These are phyloP conservation scores for Didymella glomerata DNA, from an alignment of 2,329 filamentous ascomycete genomes.

Conservation along the genomic window DNA sequence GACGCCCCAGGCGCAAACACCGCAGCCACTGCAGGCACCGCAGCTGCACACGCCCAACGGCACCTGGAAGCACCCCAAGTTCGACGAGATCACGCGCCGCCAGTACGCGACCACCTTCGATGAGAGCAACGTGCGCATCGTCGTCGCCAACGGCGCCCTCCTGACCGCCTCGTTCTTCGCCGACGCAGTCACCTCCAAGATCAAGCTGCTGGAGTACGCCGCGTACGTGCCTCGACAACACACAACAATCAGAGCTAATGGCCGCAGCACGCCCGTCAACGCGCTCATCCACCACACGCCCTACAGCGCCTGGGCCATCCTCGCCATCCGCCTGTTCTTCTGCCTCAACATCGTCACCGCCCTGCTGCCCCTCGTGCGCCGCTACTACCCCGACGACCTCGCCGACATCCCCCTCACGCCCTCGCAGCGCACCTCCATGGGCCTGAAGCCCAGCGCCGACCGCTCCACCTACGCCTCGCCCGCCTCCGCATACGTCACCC, in stretches of 20 bases:
- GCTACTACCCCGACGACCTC: slow-evolving; percentile 71
- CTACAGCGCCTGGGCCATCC: slow-evolving; percentile 52
- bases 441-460: slow-evolving; percentile 73
- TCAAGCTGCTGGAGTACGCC: slow-evolving; percentile 33
- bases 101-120: slow-evolving; percentile 81
- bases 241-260: background rate
- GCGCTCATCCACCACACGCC: slow-evolving; percentile 48
- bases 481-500: slow-evolving; percentile 79
- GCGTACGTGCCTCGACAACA: slow-evolving; percentile 29
- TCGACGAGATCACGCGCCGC: slow-evolving; percentile 85
- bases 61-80: slow-evolving; percentile 88
- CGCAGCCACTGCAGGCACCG: slow-evolving; percentile 36
- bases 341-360: slow-evolving; percentile 72
- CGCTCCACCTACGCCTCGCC: slow-evolving; percentile 59
- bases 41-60: slow-evolving; percentile 62
- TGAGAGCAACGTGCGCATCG: slow-evolving; percentile 75
- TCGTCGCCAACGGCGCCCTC: slow-evolving; percentile 72
- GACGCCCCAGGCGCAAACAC: slow-evolving; percentile 36
- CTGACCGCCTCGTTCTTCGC: slow-evolving; percentile 59
- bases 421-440: slow-evolving; percentile 84
- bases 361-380: slow-evolving; percentile 74
- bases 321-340: slow-evolving; percentile 63
- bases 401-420: slow-evolving; percentile 90
- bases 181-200: slow-evolving; percentile 28
- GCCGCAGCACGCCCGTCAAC: slow-evolving; percentile 47